Conservation (phyloP, 495 filamentous ascomycete species). For the Thozetella sp. region DNA sequence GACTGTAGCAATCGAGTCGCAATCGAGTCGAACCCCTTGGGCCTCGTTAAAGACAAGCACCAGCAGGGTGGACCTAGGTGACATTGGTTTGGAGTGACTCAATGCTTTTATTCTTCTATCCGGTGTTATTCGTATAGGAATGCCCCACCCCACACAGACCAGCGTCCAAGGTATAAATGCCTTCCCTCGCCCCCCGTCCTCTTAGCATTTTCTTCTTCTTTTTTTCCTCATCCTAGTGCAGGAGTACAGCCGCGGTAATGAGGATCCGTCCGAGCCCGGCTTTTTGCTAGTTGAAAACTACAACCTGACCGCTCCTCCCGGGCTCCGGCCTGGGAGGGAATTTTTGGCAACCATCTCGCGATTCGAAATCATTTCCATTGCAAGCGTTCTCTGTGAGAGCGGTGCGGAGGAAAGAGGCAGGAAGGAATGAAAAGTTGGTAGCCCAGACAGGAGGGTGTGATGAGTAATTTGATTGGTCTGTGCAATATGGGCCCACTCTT, state of each 20-base stretch:
- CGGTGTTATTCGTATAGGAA: too few species aligned
- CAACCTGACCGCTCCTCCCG: conserved; percentile 50
- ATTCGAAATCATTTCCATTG: conserved; percentile 19
- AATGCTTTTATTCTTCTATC: too few species aligned
- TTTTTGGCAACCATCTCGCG: conserved; percentile 33
- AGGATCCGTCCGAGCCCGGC: conserved; percentile 57
- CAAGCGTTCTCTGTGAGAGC: neutral
- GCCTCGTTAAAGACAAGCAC: too few species aligned
- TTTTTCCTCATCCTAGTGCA: conserved; percentile 33
- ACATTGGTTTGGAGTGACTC: too few species aligned
- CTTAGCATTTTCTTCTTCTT: neutral
- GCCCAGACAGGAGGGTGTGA: too few species aligned
- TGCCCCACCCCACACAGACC: neutral
- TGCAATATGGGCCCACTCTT: too few species aligned
- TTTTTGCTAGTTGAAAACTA: conserved; percentile 65
- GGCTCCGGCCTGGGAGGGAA: conserved; percentile 48
- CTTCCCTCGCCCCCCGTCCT: neutral
- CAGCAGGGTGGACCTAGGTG: too few species aligned
- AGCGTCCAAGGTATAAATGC: neutral
- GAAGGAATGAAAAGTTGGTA: too few species aligned
- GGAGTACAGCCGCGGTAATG: conserved; percentile 53
- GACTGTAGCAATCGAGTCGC: too few species aligned
- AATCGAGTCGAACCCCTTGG: too few species aligned
- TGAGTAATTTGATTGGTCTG: too few species aligned
- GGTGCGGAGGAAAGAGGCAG: neutral